Evolutionary conservation across 495 filamentous ascomycete genomes (phyloP).

Genomic region (Hyaloscypha hepaticicola): DNA sequence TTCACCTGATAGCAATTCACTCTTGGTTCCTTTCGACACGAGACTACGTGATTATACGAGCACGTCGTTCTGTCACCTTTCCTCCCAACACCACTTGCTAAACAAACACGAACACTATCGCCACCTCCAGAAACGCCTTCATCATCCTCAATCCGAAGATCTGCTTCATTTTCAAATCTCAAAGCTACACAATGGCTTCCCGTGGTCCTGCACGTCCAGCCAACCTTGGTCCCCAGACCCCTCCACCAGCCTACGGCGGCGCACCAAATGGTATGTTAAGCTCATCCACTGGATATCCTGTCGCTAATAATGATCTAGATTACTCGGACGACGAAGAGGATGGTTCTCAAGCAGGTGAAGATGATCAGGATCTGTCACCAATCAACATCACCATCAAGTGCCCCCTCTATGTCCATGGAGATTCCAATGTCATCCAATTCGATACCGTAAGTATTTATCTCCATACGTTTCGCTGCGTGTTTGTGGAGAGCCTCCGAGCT

Average conservation of each 20-base stretch:
- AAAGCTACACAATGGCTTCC: not conserved
- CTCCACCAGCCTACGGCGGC: not conserved
- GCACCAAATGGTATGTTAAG: not conserved
- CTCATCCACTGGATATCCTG: not conserved
- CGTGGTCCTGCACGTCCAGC: not conserved
- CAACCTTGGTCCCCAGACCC: not conserved
- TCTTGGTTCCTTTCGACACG: not conserved
- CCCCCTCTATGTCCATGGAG: slow-evolving; percentile 27
- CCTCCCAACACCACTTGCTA: not conserved
- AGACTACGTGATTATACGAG: not conserved
- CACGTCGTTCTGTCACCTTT: not conserved
- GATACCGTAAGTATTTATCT: no score
- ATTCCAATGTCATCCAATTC: slow-evolving; percentile 29
- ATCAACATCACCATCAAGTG: slow-evolving; percentile 28
- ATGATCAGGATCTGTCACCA: not conserved
- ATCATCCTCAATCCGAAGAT: not conserved
- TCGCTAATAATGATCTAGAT: not conserved
- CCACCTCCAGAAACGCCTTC: not conserved
- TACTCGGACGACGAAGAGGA: slow-evolving; percentile 9
- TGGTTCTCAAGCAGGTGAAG: slow-evolving; percentile 4
- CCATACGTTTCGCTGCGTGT: no score
- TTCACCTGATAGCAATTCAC: not conserved
- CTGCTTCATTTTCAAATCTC: not conserved
- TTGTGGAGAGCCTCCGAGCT: no score
- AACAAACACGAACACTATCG: not conserved